Percentiles rank a stretch among this genome's conserved stretches.
Conservation (phyloP, 345 rosid genomes). For the Bruguiera parviflora region DNA sequence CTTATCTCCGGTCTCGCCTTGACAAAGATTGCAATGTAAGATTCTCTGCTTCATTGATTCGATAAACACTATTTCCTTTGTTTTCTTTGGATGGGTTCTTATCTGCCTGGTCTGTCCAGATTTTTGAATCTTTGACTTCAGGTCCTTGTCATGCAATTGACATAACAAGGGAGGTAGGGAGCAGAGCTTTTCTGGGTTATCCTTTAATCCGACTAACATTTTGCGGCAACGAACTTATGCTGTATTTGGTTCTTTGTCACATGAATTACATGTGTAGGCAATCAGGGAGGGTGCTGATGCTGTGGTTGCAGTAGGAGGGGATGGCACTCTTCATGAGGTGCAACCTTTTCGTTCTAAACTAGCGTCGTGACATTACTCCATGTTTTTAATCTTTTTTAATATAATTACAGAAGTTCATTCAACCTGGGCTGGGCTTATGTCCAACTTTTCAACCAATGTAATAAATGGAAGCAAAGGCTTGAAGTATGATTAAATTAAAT, state of each 20-base stretch:
- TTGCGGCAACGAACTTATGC: too few species aligned
- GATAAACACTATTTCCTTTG: neutral
- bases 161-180: constrained; percentile 84
- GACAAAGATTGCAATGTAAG: constrained; percentile 73
- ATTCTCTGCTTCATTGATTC: neutral
- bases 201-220: constrained; percentile 20
- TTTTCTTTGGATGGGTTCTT: neutral
- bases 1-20: constrained; percentile 73
- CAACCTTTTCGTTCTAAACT: neutral
- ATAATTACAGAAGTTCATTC: too few species aligned
- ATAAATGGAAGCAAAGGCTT: too few species aligned
- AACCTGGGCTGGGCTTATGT: too few species aligned
- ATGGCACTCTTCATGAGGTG: constrained; percentile 98
- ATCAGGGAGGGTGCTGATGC: constrained; percentile 92
- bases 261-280: constrained; percentile 41
- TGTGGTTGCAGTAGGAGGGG: constrained; percentile 98
- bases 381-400: too few species aligned
- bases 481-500: too few species aligned
- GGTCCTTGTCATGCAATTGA: constrained; percentile 94
- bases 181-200: constrained; percentile 9
- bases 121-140: constrained; percentile 74
- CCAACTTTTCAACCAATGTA: too few species aligned
- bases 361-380: neutral
- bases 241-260: neutral
- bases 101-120: constrained; percentile 35